These are phyloP conservation scores for Cyclotella atomus DNA, from an alignment of 108 stramenopile species.

Conservation along the genomic window DNA sequence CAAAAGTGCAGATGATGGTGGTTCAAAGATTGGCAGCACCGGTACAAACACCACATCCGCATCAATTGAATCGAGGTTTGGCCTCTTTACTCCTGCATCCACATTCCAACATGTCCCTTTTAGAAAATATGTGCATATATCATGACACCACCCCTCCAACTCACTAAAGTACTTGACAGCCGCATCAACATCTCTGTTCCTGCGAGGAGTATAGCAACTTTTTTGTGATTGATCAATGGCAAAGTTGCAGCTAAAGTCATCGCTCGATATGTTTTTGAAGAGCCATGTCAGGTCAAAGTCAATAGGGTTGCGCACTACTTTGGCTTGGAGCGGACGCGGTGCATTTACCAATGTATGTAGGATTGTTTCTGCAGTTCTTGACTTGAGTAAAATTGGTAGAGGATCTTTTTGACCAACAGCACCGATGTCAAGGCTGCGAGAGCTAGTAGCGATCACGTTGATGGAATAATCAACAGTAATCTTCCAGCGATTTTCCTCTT, in stretches of 20 bases:
- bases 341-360: conserved; percentile 1
- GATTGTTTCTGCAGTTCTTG: not conserved
- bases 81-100: not conserved
- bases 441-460: conserved; percentile 32
- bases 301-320: conserved; percentile 15
- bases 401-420: conserved; percentile 14
- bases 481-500: conserved; percentile 58
- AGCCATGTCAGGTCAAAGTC: conserved; percentile 63
- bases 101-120: conserved; percentile 14
- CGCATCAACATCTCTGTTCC: conserved; percentile 54
- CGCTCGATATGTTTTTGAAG: conserved; percentile 37
- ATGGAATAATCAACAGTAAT: conserved; percentile 48
- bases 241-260: conserved; percentile 43
- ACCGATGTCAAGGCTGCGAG: no score
- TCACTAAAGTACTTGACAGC: conserved; percentile 34
- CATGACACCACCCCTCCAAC: conserved; percentile 23
- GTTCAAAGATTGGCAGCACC: conserved; percentile 53
- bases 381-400: conserved; percentile 24
- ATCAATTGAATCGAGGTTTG: conserved; percentile 3
- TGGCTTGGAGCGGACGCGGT: conserved; percentile 20
- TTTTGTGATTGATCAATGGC: conserved; percentile 38
- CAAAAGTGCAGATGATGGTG: conserved; percentile 6
- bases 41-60: conserved; percentile 49
- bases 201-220: conserved; percentile 50
- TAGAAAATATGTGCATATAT: conserved; percentile 11